Conservation (phyloP, 345 rosid species). For the Eucalyptus microcorys region DNA sequence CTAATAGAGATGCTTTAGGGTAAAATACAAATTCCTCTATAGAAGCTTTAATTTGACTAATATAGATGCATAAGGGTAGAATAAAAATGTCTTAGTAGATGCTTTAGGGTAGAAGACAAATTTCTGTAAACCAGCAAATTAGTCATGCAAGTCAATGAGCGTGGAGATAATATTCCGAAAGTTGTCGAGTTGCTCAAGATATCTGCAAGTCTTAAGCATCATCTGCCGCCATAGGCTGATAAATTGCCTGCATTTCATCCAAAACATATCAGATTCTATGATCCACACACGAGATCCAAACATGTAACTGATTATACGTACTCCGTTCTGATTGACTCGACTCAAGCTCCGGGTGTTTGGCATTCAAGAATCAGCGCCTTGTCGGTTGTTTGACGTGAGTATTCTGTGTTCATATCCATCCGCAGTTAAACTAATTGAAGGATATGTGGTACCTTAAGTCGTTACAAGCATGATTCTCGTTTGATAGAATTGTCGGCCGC, state of each 20-base stretch:
- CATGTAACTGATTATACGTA: background rate
- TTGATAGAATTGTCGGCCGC: background rate
- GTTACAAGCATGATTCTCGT: background rate
- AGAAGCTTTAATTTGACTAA: background rate
- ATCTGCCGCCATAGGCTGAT: background rate
- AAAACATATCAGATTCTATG: background rate
- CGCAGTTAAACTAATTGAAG: background rate
- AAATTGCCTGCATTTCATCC: background rate
- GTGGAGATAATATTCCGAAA: background rate
- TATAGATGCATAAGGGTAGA: background rate
- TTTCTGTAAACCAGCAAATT: background rate
- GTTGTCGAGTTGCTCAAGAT: background rate
- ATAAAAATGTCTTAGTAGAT: background rate
- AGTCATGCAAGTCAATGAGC: background rate
- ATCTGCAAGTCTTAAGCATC: background rate
- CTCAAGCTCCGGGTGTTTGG: background rate
- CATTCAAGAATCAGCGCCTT: background rate
- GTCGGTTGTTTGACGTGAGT: background rate
- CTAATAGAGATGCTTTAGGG: background rate
- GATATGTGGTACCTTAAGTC: background rate
- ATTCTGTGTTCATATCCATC: background rate
- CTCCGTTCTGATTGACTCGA: background rate
- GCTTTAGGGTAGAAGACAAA: background rate
- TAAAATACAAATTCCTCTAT: background rate
- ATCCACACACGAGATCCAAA: background rate